Conservation (phyloP, 805 yeast genomes). For the Suhomyces sp. region DNA sequence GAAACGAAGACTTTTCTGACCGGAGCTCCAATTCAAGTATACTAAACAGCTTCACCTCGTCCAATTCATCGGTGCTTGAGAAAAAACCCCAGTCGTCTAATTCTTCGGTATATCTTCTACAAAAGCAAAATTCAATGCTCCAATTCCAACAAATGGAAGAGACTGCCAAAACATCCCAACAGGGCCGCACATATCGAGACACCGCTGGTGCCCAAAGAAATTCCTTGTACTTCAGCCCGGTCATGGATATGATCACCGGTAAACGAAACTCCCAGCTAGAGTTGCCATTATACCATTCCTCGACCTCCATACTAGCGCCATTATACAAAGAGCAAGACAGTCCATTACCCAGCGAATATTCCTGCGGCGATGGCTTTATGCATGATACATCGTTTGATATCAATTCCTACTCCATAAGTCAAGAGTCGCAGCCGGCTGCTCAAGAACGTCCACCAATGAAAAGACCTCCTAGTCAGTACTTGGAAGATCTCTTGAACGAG, state of each 20-base stretch:
- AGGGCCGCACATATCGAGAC: slow-evolving; percentile 30
- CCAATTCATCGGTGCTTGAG: slow-evolving; percentile 24
- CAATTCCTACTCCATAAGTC: background rate
- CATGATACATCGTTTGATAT: slow-evolving; percentile 2
- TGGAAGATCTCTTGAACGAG: slow-evolving; percentile 45
- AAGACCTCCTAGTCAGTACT: slow-evolving; percentile 50
- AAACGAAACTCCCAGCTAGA: slow-evolving; percentile 12
- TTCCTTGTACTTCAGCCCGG: slow-evolving; percentile 54
- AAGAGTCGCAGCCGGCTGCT: background rate
- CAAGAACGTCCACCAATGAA: slow-evolving; percentile 7
- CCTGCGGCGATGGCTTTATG: slow-evolving; percentile 4
- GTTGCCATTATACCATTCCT: slow-evolving; percentile 14
- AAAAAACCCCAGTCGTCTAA: slow-evolving; percentile 14
- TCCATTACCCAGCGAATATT: slow-evolving; percentile 3
- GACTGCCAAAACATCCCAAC: slow-evolving; percentile 13
- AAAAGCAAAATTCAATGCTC: slow-evolving; percentile 11
- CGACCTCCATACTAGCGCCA: background rate
- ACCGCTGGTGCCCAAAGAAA: slow-evolving; percentile 27
- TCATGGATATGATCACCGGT: slow-evolving; percentile 34
- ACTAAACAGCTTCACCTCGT: slow-evolving; percentile 11
- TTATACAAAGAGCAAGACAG: background rate
- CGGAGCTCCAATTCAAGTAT: slow-evolving; percentile 7
- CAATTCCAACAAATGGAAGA: slow-evolving; percentile 7
- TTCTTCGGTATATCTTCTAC: slow-evolving; percentile 13
- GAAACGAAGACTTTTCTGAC: slow-evolving; percentile 2